Evolutionary conservation across 192 early-diverging fungal genomes (phyloP).

Genomic region (Umbelopsis vinacea): DNA sequence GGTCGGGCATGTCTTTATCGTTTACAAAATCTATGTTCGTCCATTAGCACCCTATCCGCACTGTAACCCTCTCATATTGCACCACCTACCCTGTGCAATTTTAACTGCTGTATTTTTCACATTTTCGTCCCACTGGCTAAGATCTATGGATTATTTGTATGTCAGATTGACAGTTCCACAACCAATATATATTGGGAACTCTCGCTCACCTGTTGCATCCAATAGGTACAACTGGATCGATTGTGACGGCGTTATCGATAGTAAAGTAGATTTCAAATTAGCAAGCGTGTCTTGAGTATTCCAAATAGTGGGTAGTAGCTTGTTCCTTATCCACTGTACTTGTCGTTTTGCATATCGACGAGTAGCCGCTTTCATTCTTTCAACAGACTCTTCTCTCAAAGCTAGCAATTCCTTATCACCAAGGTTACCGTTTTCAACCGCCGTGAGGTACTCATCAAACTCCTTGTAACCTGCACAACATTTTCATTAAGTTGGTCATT

Average conservation of each 20-base stretch:
- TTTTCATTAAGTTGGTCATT: slow-evolving; percentile 7
- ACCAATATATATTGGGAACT: neutral
- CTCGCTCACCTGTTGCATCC: slow-evolving; percentile 65
- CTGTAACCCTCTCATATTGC: neutral
- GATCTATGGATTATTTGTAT: slow-evolving; percentile 28
- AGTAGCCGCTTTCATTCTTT: slow-evolving; percentile 88
- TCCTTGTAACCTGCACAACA: slow-evolving; percentile 83
- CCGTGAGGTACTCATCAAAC: slow-evolving; percentile 73
- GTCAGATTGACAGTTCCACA: too few relatives aligned
- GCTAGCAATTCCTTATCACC: neutral
- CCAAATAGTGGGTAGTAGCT: slow-evolving; percentile 58
- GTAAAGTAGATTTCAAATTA: slow-evolving; percentile 11
- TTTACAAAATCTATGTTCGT: slow-evolving; percentile 44
- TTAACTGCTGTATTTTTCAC: slow-evolving; percentile 57
- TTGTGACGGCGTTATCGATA: neutral
- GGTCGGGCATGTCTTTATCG: slow-evolving; percentile 38
- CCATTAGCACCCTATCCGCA: neutral
- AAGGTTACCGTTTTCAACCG: slow-evolving; percentile 38
- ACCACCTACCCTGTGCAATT: slow-evolving; percentile 52
- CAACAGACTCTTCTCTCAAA: slow-evolving; percentile 61
- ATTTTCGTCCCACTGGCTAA: slow-evolving; percentile 59
- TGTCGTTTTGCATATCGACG: slow-evolving; percentile 86
- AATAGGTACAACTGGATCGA: slow-evolving; percentile 61
- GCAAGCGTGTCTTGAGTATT: slow-evolving; percentile 37
- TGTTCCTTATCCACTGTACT: slow-evolving; percentile 82